Percentiles rank a stretch among this genome's conserved stretches.
phyloP scores from a whole-genome alignment of 2,329 filamentous ascomycete species.

The Arthrocladium fulminans region DNA sequence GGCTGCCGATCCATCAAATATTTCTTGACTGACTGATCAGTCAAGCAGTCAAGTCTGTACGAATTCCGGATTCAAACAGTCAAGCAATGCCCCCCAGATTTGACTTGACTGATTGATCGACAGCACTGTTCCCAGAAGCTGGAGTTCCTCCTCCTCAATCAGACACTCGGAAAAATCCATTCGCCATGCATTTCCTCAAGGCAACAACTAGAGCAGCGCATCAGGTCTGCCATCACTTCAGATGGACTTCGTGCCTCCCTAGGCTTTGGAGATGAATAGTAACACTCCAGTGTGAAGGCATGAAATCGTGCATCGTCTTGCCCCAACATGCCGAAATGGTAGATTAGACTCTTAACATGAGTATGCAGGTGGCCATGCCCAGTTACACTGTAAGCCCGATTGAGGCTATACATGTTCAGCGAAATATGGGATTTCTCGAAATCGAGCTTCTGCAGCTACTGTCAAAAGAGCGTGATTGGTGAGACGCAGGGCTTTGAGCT shows the following conservation, averaged over 20 bases:
- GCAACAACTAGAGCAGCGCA: conserved; percentile 3
- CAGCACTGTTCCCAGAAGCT: background rate
- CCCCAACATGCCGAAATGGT: conserved; percentile 5
- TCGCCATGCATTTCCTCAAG: conserved; percentile 5
- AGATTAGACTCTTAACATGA: conserved; percentile 6
- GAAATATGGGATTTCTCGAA: conserved; percentile 6
- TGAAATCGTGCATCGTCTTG: conserved; percentile 2
- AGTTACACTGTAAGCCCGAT: conserved; percentile 1
- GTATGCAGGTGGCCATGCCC: background rate
- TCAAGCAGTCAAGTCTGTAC: no score
- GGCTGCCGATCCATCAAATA: no score
- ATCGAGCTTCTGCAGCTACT: background rate
- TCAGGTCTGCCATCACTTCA: background rate
- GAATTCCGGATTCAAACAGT: no score
- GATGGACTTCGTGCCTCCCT: background rate
- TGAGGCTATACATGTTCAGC: conserved; percentile 4
- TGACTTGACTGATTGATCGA: no score
- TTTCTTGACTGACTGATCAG: no score
- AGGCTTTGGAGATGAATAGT: background rate
- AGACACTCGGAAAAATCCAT: background rate
- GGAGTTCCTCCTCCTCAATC: conserved; percentile 3
- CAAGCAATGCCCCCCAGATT: no score
- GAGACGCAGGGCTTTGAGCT: conserved; percentile 3
- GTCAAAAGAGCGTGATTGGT: background rate
- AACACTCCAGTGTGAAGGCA: conserved; percentile 5